Percentiles rank a stretch among this genome's conserved stretches.
phyloP scores from a whole-genome alignment of 2,329 filamentous ascomycete genomes.

The Rutstroemia sydowiana region DNA sequence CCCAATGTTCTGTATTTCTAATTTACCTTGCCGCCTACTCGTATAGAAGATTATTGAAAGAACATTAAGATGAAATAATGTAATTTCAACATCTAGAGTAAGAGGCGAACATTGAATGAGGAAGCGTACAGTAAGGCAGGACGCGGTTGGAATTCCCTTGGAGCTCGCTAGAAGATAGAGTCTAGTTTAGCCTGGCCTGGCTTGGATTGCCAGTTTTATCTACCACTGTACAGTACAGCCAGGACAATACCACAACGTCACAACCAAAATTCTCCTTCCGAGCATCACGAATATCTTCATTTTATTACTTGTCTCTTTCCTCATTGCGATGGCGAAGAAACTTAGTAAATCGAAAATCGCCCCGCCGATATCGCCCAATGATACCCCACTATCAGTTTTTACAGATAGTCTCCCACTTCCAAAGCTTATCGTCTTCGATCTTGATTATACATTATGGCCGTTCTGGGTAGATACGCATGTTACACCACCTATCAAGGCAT shows the following conservation, averaged over 20 bases:
- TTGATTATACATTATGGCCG: constrained; percentile 98
- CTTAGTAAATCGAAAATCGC: constrained; percentile 13
- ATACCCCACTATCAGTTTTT: constrained; percentile 22
- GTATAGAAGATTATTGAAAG: too few relatives aligned
- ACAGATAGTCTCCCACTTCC: constrained; percentile 29
- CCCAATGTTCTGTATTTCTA: too few relatives aligned
- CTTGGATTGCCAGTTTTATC: too few relatives aligned
- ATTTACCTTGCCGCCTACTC: too few relatives aligned
- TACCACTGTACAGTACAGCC: too few relatives aligned
- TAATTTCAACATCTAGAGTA: too few relatives aligned
- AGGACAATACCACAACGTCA: background rate
- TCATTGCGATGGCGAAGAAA: constrained; percentile 22
- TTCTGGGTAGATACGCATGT: constrained; percentile 98
- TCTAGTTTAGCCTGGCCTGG: too few relatives aligned
- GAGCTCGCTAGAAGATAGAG: too few relatives aligned
- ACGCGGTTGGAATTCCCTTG: too few relatives aligned
- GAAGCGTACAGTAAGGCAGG: too few relatives aligned
- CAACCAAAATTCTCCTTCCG: background rate
- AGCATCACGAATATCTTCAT: background rate
- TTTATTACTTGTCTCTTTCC: background rate
- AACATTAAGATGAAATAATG: too few relatives aligned
- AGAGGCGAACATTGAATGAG: too few relatives aligned
- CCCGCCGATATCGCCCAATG: constrained; percentile 7
- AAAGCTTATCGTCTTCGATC: constrained; percentile 79
- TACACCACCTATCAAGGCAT: constrained; percentile 57